Base-by-base conservation (phyloP, 2,329 filamentous ascomycete genomes). In the Hypoxylon sp. region DNA sequence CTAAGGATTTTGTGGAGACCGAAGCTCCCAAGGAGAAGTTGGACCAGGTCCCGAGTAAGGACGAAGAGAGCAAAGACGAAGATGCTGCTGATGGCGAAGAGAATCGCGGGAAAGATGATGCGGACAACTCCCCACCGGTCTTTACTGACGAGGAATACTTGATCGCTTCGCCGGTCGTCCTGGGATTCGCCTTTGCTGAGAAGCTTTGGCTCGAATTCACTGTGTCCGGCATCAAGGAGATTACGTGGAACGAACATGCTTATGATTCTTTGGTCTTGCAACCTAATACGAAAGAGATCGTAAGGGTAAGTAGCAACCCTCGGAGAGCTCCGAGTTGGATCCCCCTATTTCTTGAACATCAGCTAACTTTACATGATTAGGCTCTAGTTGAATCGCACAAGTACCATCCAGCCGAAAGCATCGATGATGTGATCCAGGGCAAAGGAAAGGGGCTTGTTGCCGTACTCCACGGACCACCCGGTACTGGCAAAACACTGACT, bases 201-300 rank as follows among this genome's bases (percentile, higher is more conserved):
- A 96, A 96, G 72, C 77, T 90, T 7, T 97, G 91, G 92, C 80
- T 96, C 0, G 90, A 96, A 68, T 91, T 96, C 63, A 86, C 85
- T 0, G 86, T 97, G 13, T 89, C 88, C 0, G 86, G 87, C 1
- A 81, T 96, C 55, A 81, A 83, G 32, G 88, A 95, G 3, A 93
- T 96, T 55, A 80, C 85, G 25, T 96, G 89, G 89, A 93, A 96
- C 63, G 83, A 89, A 30, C 80, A 84, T 9, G 91, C 91, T 0
- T 96, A 94, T 71, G 83, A 89, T 37, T 91, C 88, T 0, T 77
- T 96, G 20, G 90, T 96, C 1, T 77, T 96, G 0, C 76, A 83
- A 62, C 68, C 77, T 2, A 77, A 79, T 59, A 83, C 78, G 12
- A 84, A 86, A 63, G 79, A 80, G 20, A 82, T 90, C 41, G 87